Percentiles rank a stretch among this genome's conserved stretches.
Evolutionary conservation across 2,329 filamentous ascomycete genomes (phyloP).

Genomic region (Magnaporthales sp.): DNA sequence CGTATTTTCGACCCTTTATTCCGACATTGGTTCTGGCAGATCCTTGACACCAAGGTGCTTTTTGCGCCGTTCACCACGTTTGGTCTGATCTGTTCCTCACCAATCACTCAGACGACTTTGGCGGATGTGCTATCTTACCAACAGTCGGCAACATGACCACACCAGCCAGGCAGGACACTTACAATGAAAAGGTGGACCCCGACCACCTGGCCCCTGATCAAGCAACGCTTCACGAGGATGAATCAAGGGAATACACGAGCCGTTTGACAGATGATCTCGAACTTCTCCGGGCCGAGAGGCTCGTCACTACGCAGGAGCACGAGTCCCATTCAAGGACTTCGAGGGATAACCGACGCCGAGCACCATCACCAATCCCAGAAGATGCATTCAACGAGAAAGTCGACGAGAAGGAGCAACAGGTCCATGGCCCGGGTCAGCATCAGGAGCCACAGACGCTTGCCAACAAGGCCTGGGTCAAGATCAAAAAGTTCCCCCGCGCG

Average conservation of each 20-base stretch:
- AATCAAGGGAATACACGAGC: slow-evolving; percentile 21
- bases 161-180: not conserved
- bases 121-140: not conserved
- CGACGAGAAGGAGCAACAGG: slow-evolving; percentile 9
- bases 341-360: slow-evolving; percentile 22
- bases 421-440: slow-evolving; percentile 5
- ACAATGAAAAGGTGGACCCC: not conserved
- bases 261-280: slow-evolving; percentile 40
- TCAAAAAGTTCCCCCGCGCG: slow-evolving; percentile 41
- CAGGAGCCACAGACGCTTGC: slow-evolving; percentile 17
- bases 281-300: slow-evolving; percentile 35
- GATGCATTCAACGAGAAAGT: slow-evolving; percentile 37
- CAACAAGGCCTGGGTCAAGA: slow-evolving; percentile 28
- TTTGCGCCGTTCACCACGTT: not conserved
- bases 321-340: slow-evolving; percentile 18
- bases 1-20: not conserved
- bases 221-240: slow-evolving; percentile 12
- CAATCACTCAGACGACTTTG: not conserved
- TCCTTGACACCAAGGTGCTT: not conserved
- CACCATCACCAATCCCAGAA: slow-evolving; percentile 22
- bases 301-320: slow-evolving; percentile 34
- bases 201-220: slow-evolving; percentile 5
- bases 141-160: slow-evolving; percentile 1
- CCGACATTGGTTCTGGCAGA: too few relatives aligned
- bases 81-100: not conserved